Base-by-base conservation (phyloP, 2,329 filamentous ascomycete species). In the Hypomyces perniciosus region DNA sequence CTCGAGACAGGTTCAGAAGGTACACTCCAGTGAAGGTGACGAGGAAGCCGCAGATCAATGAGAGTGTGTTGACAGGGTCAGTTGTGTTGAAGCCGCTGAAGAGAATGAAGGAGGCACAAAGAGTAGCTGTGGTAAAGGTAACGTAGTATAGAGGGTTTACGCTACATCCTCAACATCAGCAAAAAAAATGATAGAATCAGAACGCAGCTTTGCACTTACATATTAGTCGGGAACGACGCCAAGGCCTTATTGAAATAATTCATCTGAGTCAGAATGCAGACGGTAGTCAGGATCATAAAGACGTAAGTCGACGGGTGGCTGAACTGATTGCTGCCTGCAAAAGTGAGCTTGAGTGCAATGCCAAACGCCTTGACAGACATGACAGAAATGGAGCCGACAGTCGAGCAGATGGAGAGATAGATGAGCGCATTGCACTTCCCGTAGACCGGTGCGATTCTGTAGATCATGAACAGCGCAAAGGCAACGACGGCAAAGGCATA, bases 201-300 rank as follows among this genome's bases (percentile, higher is more conserved):
- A 29, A 33, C 26, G 33, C 29, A 30, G 26, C 20, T 26, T 20
- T 8, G 26, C 10, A 75, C 88, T 68, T 79, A 96, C 91, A 99
- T 95, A 61, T 95, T 96, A 31, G 93, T 96, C 30, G 89, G 92
- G 72, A 97, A 99, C 63, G 95, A 90, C 69, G 90, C 95, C 54
- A 99, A 75, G 6, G 93, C 93, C 72, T 99, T 99, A 78, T 99
- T 99, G 72, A 99, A 96, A 71, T 99, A 99, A 71, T 99, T 99
- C 93, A 99, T 97, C 76, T 99, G 93, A 7, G 91, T 96, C 59
- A 99, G 70, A 65, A 99, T 97, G 75, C 93, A 99, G 57, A 96
- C 89, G 3, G 79, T 78, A 0, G 91, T 93, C 57, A 97, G 82
- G 58, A 99, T 96, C 70, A 92, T 85, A 68, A 99, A 99, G 56